Base-by-base conservation (phyloP, 257 asterid species). In the Solanum chiquidenum region DNA sequence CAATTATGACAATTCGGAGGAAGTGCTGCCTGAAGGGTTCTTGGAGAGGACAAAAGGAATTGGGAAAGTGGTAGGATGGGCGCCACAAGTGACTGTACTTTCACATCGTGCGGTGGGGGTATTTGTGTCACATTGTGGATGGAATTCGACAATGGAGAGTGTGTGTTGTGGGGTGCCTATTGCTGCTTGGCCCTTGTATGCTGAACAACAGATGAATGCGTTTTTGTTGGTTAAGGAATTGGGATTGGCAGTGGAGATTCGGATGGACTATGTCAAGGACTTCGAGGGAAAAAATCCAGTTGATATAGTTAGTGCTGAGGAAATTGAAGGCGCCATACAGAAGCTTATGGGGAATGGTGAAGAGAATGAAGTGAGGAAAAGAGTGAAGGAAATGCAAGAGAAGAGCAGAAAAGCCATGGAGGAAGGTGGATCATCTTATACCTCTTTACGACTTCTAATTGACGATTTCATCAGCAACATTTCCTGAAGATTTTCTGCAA, bases 11-110 rank as follows among this genome's bases (percentile, higher is more conserved):
- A 77, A 86, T 27, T 79, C 37, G 0, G 66, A 72, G 25, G 88
- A 90, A 27, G 88, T 88, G 13, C 37, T 90, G 66, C 90, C 90
- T 5, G 84, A 90, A 31, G 90, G 92, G 34, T 90, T 90, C 88
- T 34, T 88, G 75, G 88, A 90, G 2, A 86, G 92, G 76, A 90
- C 92, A 12, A 52, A 86, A 49, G 62, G 55, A 7, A 34, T 49
- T 29, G 88, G 88, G 4, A 86, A 86, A 49, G 13, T 71, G 1
- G 82, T 86, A 1, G 88, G 88, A 44, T 86, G 88, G 88, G 83
- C 72, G 0, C 88, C 88, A 2, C 88, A 86, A 44, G 83, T 58
- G 34, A 75, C 72, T 9, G 88, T 86, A 37, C 69, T 86, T 44
- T 73, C 88, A 40, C 88, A 86, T 75, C 83, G 5, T 38, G 75